These are phyloP conservation scores for Acanthamoeba sp. DNA, from an alignment of 208 protist species.

Conservation along the genomic window DNA sequence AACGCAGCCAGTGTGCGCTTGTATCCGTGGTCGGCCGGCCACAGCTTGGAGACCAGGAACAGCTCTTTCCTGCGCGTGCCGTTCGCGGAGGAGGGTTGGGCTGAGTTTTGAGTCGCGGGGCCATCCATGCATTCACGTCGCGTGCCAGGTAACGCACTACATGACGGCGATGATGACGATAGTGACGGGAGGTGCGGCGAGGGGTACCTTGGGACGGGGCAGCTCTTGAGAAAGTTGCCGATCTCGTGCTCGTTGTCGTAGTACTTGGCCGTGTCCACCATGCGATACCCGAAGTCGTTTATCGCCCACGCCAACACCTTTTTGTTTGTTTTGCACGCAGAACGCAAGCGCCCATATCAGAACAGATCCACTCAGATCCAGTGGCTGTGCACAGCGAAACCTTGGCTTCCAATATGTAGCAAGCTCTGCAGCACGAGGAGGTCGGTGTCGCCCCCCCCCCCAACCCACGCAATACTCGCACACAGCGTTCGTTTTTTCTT, in stretches of 20 bases:
- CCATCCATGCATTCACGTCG: too few relatives aligned
- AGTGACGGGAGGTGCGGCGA: neutral
- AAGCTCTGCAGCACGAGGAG: too few relatives aligned
- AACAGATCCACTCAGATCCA: too few relatives aligned
- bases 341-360: too few relatives aligned
- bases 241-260: slow-evolving; percentile 48
- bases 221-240: slow-evolving; percentile 32
- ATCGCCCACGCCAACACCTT: slow-evolving; percentile 21
- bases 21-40: slow-evolving; percentile 10
- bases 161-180: neutral
- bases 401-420: too few relatives aligned
- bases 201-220: neutral
- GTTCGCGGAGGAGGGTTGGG: too few relatives aligned
- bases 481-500: too few relatives aligned
- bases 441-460: neutral
- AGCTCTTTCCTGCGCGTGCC: slow-evolving; percentile 38
- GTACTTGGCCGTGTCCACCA: slow-evolving; percentile 45
- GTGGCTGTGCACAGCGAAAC: too few relatives aligned
- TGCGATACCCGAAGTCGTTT: slow-evolving; percentile 48
- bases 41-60: slow-evolving; percentile 54
- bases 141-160: too few relatives aligned
- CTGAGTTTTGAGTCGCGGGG: too few relatives aligned
- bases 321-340: neutral
- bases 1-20: neutral
- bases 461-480: neutral